These are phyloP conservation scores for Colletotrichum camelliae DNA, from an alignment of 2,329 filamentous ascomycete species.

Conservation along the genomic window DNA sequence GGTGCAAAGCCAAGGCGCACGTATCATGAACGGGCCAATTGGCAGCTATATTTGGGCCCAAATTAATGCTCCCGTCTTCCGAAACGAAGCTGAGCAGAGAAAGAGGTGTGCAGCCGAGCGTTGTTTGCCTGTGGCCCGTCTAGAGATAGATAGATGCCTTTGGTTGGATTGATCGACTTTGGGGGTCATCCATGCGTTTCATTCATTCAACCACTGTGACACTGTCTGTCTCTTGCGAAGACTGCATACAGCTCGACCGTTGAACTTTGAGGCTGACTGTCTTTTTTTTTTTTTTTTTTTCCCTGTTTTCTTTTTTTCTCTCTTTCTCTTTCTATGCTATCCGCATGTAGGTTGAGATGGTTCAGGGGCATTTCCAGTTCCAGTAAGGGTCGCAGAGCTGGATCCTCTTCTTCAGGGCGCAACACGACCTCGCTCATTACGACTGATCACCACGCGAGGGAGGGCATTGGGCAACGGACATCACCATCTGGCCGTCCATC, in stretches of 20 bases:
- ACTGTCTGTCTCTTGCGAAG: background rate
- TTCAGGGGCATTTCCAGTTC: background rate
- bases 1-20: background rate
- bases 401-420: background rate
- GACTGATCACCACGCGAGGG: background rate
- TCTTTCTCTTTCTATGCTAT: background rate
- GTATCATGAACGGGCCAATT: conserved; percentile 8
- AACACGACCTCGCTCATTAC: background rate
- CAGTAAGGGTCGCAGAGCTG: background rate
- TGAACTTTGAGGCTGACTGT: background rate
- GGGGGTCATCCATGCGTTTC: conserved; percentile 7
- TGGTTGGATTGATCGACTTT: background rate
- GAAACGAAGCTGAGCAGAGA: conserved; percentile 4
- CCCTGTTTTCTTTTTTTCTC: too few relatives aligned
- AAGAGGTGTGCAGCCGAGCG: background rate
- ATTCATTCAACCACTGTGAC: background rate
- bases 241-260: background rate
- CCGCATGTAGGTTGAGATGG: background rate
- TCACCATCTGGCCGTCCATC: background rate
- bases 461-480: background rate
- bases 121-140: background rate
- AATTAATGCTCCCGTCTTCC: conserved; percentile 17
- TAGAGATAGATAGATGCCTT: background rate
- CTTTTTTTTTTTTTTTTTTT: background rate
- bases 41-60: conserved; percentile 12